A percentile compares a stretch with the other conserved stretches of the same genome.
These are phyloP conservation scores for Mycena pura DNA, from an alignment of 768 basidiomycete species.

Conservation along the genomic window DNA sequence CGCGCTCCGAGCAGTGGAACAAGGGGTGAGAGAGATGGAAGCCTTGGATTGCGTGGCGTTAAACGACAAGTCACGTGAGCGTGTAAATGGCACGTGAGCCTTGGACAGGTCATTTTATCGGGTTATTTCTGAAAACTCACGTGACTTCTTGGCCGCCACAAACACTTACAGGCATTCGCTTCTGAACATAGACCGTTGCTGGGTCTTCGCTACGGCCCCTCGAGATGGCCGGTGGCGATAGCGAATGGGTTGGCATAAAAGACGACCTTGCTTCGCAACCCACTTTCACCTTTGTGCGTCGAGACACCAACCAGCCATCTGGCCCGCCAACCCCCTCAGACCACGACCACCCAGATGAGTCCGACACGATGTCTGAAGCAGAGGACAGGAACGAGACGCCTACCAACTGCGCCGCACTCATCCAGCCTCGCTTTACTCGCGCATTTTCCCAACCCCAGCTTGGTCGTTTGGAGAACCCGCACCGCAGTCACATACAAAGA, in stretches of 20 bases:
- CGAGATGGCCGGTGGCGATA: neutral
- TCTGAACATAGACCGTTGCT: no score
- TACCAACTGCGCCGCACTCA: constrained; percentile 20
- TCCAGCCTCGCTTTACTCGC: constrained; percentile 66
- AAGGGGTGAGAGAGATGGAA: no score
- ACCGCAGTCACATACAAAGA: constrained; percentile 40
- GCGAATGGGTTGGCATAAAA: neutral
- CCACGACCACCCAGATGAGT: constrained; percentile 54
- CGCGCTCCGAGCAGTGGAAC: no score
- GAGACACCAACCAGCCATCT: constrained; percentile 2
- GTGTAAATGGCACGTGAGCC: no score
- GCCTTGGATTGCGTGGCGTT: no score
- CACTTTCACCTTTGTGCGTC: constrained; percentile 21
- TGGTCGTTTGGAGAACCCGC: constrained; percentile 76
- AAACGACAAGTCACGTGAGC: no score
- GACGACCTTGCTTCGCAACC: neutral
- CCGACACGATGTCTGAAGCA: constrained; percentile 24
- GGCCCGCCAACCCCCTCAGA: constrained; percentile 25
- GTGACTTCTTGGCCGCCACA: no score
- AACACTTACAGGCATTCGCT: no score
- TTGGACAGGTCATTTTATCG: no score
- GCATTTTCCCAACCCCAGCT: constrained; percentile 86
- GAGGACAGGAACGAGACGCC: constrained; percentile 30
- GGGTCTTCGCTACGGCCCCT: no score
- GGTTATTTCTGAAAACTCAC: no score